These are phyloP conservation scores for Chlamydomonas eustigma DNA, from an alignment of 139 green algal species.

Conservation along the genomic window DNA sequence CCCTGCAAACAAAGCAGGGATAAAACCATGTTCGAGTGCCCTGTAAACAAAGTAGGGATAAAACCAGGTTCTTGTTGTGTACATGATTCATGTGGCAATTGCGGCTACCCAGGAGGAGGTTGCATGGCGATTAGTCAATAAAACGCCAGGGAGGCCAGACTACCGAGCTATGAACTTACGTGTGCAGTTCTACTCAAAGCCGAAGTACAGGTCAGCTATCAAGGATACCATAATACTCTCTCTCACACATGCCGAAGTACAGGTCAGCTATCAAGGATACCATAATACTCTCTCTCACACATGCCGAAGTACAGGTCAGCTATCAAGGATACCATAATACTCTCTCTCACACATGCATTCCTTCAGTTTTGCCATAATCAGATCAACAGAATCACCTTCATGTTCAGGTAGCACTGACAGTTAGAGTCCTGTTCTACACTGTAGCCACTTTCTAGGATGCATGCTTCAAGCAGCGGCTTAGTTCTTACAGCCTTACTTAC, in stretches of 20 bases:
- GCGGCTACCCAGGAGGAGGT: too few relatives aligned
- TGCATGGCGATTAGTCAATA: conserved; percentile 29
- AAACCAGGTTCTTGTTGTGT: neutral
- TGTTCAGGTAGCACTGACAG: too few relatives aligned
- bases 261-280: conserved; percentile 17
- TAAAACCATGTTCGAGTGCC: neutral
- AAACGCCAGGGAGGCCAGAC: conserved; percentile 45
- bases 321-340: too few relatives aligned
- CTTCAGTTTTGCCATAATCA: too few relatives aligned
- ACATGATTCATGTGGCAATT: too few relatives aligned
- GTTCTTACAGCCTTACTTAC: too few relatives aligned
- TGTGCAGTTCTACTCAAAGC: conserved; percentile 64
- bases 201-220: conserved; percentile 51
- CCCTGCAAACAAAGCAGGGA: conserved; percentile 33
- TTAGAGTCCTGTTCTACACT: too few relatives aligned
- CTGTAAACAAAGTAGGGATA: neutral
- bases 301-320: too few relatives aligned
- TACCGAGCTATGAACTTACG: conserved; percentile 82
- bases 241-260: conserved; percentile 60
- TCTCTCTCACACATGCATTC: too few relatives aligned
- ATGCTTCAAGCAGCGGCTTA: too few relatives aligned
- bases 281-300: neutral
- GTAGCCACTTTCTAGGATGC: too few relatives aligned
- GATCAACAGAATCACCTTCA: too few relatives aligned
- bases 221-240: neutral